These are phyloP conservation scores for Termitomyces sp. DNA, from an alignment of 768 basidiomycete species.

Conservation along the genomic window DNA sequence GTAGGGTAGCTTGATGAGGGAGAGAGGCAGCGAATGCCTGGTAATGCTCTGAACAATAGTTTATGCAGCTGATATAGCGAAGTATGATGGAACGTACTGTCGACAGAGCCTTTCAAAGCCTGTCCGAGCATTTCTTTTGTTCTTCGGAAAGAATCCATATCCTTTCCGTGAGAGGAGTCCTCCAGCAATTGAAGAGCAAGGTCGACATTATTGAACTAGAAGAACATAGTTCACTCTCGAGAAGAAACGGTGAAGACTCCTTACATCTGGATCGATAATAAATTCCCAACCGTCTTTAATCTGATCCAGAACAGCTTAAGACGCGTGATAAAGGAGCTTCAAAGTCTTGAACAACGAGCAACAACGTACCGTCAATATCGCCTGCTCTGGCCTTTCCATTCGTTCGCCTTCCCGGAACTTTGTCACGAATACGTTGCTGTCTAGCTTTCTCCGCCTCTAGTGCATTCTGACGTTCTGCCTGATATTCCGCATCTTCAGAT, in stretches of 20 bases:
- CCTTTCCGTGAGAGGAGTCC: slow-evolving; percentile 64
- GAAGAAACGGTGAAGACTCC: slow-evolving; percentile 14
- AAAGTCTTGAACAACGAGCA: not conserved
- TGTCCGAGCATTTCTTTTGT: slow-evolving; percentile 75
- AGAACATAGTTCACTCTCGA: slow-evolving; percentile 4
- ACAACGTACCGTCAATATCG: slow-evolving; percentile 75
- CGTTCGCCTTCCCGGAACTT: slow-evolving; percentile 50
- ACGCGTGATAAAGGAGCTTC: slow-evolving; percentile 1
- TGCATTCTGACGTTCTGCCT: slow-evolving; percentile 55
- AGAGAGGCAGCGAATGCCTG: slow-evolving; percentile 93
- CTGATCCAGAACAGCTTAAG: slow-evolving; percentile 73
- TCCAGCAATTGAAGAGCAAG: slow-evolving; percentile 88
- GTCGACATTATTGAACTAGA: slow-evolving; percentile 89
- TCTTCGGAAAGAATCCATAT: slow-evolving; percentile 69
- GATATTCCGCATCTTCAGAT: slow-evolving; percentile 49
- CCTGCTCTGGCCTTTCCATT: slow-evolving; percentile 59
- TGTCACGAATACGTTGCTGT: slow-evolving; percentile 67
- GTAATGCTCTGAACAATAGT: slow-evolving; percentile 62
- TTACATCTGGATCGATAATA: slow-evolving; percentile 75
- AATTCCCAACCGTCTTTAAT: slow-evolving; percentile 91
- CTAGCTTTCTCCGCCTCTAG: slow-evolving; percentile 58
- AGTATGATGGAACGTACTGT: slow-evolving; percentile 50
- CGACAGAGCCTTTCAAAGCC: slow-evolving; percentile 83
- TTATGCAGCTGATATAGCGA: not conserved
- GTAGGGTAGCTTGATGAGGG: slow-evolving; percentile 80